Base-by-base conservation (phyloP, 2,329 filamentous ascomycete species). In the Fusarium nurragi region DNA sequence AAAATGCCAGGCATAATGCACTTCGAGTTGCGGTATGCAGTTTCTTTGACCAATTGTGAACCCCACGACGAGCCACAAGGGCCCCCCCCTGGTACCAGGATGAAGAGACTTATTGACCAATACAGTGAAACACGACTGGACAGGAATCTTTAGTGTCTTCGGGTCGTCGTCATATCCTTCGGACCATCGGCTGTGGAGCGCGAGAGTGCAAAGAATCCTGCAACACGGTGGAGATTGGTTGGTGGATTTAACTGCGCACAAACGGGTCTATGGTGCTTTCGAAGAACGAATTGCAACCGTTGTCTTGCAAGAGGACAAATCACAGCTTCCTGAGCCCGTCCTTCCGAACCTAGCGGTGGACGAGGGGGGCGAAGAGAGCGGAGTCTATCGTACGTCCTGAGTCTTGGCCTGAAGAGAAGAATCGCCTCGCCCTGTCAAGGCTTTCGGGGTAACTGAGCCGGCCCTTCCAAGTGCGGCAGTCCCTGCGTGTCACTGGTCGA, bases 81-180 rank as follows among this genome's bases (percentile, higher is more conserved):
- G 36, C 14, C 44, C n/a, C n/a, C 26, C 12, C 26, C 28, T 18
- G 10, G 37, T 22, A 28, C 54, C 48, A 43, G 60, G 61, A 63
- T 60, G 23, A 64, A 51, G 48, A 54, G 19, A 48, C 22, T 44
- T 22, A n/a, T 37, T 48, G 40, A 57, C 69, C 65, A 71, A 69
- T 68, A 58, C 44, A 43, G 47, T 57, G 54, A 60, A 44, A 39
- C 45, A 18, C 41, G 51, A 47, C 45, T 55, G 30, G 23, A 28
- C 46, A n/a, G 56, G 39, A 45, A 63, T 54, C 32, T 45, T 50
- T 72, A 71, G 69, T 65, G 69, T 23, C 59, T 69, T 71, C 70
- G 70, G 70, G 65, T 71, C 70, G 70, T 72, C 70, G 70, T 72
- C 61, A 63, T 43, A 45, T 49, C 46, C 55, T 71, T 72, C 70